Percentiles rank a stretch among this genome's conserved stretches.
phyloP scores from a whole-genome alignment of 164 flowering plant species.

The Protea cynaroides region DNA sequence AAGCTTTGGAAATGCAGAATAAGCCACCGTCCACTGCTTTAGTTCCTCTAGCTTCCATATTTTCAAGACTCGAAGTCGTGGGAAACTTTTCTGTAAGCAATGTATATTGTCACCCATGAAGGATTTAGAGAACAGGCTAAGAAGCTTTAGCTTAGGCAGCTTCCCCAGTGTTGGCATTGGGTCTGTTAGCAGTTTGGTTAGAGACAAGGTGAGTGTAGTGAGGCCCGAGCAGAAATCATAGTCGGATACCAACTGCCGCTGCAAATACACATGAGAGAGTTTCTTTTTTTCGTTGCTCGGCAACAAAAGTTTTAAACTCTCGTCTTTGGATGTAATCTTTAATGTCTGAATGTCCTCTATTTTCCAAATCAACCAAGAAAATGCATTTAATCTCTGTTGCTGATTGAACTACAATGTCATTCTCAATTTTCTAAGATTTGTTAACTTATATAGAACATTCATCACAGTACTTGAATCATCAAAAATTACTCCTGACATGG shows the following conservation, averaged over 20 bases:
- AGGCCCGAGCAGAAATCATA: not conserved
- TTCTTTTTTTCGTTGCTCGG: not conserved
- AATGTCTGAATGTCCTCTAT: not conserved
- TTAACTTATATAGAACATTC: not conserved
- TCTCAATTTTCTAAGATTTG: conserved; percentile 1
- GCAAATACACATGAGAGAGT: not conserved
- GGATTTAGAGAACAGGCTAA: not conserved
- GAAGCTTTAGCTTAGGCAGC: not conserved
- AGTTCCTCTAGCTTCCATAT: not conserved
- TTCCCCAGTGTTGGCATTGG: not conserved
- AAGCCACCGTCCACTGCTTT: not conserved
- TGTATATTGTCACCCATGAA: not conserved
- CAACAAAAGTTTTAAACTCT: too few relatives aligned
- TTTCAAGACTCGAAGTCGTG: not conserved
- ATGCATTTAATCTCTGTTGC: not conserved
- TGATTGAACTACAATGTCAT: not conserved
- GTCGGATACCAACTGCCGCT: not conserved
- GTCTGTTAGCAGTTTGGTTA: not conserved
- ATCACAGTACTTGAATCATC: not conserved
- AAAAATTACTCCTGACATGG: not conserved
- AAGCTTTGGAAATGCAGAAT: not conserved
- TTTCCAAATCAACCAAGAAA: not conserved
- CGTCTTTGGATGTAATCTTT: not conserved
- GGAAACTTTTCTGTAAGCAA: not conserved
- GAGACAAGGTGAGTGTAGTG: too few relatives aligned